Evolutionary conservation across 1,284 basidiomycete genomes (phyloP).

Genomic region (Cutaneotrichosporon sp.): DNA sequence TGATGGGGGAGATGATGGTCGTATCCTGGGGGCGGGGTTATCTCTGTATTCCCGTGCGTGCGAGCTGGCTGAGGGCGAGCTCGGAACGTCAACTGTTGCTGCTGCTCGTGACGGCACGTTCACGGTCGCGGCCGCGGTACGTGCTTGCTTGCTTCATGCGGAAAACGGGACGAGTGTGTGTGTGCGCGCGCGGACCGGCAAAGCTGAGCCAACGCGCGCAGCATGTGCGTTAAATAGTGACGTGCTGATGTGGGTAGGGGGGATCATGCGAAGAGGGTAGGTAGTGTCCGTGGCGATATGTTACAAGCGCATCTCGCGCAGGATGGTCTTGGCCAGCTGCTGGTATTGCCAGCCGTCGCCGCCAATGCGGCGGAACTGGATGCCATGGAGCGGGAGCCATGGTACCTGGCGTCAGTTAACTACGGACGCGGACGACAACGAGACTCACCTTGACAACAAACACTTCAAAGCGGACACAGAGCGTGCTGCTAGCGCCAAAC

Average conservation of each 20-base stretch:
- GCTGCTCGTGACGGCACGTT: slow-evolving; percentile 1
- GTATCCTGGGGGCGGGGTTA: not conserved
- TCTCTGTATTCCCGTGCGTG: too few relatives aligned
- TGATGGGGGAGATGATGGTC: not conserved
- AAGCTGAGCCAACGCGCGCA: not conserved
- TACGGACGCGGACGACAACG: not conserved
- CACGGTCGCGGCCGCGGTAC: too few relatives aligned
- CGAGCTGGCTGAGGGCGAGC: too few relatives aligned
- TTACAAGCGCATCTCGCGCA: slow-evolving; percentile 86
- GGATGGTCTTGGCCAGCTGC: slow-evolving; percentile 87
- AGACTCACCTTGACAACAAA: slow-evolving; percentile 85
- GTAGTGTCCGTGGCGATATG: not conserved
- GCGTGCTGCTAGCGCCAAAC: slow-evolving; percentile 54
- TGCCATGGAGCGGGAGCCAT: slow-evolving; percentile 85
- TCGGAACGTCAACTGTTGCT: too few relatives aligned
- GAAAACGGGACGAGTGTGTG: too few relatives aligned
- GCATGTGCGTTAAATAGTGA: too few relatives aligned
- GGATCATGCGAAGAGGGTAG: not conserved
- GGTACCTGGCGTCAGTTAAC: slow-evolving; percentile 61
- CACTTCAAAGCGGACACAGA: slow-evolving; percentile 88
- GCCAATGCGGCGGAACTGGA: slow-evolving; percentile 87
- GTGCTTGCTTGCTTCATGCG: too few relatives aligned
- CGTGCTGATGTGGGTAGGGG: too few relatives aligned
- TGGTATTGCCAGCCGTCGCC: slow-evolving; percentile 98
- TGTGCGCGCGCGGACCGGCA: not conserved